Evolutionary conservation across 352 stramenopile species (phyloP).

Genomic region (Globisporangium paddicum): DNA sequence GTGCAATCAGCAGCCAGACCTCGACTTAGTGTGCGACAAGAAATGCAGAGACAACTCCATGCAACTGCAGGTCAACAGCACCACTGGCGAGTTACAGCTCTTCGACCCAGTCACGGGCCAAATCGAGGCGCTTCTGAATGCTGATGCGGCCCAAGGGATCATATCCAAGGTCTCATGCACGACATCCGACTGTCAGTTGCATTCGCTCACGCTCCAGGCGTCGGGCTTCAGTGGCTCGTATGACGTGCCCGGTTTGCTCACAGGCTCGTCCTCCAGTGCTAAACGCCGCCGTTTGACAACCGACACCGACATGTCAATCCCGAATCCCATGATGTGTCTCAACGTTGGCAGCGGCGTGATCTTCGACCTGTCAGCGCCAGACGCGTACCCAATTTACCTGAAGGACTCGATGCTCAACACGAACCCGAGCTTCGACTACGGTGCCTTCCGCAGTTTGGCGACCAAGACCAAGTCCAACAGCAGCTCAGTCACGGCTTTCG

Average conservation of each 20-base stretch:
- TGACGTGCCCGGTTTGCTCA: slow-evolving; percentile 28
- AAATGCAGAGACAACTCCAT: slow-evolving; percentile 51
- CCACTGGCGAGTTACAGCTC: slow-evolving; percentile 48
- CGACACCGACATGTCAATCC: slow-evolving; percentile 25
- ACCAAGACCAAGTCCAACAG: slow-evolving; percentile 55
- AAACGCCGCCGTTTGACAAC: slow-evolving; percentile 12
- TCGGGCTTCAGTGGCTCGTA: slow-evolving; percentile 67
- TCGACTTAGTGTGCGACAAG: slow-evolving; percentile 80
- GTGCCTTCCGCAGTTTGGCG: slow-evolving; percentile 72
- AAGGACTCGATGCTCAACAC: slow-evolving; percentile 95
- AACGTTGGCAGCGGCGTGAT: slow-evolving; percentile 72
- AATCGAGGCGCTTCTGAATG: slow-evolving; percentile 19
- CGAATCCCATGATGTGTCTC: slow-evolving; percentile 88
- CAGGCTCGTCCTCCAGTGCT: slow-evolving; percentile 5
- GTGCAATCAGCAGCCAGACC: slow-evolving; percentile 63
- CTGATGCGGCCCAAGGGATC: slow-evolving; percentile 19
- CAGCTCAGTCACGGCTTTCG: slow-evolving; percentile 69
- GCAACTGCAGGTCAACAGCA: slow-evolving; percentile 57
- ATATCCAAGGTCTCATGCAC: slow-evolving; percentile 52
- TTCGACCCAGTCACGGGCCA: slow-evolving; percentile 44
- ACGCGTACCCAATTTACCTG: slow-evolving; percentile 89
- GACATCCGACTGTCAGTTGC: slow-evolving; percentile 39
- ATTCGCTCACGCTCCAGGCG: slow-evolving; percentile 39
- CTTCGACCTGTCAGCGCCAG: slow-evolving; percentile 81
- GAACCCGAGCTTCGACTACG: slow-evolving; percentile 90